These are phyloP conservation scores for Zymoseptoria crescenta DNA, from an alignment of 2,329 filamentous ascomycete genomes.

Conservation along the genomic window DNA sequence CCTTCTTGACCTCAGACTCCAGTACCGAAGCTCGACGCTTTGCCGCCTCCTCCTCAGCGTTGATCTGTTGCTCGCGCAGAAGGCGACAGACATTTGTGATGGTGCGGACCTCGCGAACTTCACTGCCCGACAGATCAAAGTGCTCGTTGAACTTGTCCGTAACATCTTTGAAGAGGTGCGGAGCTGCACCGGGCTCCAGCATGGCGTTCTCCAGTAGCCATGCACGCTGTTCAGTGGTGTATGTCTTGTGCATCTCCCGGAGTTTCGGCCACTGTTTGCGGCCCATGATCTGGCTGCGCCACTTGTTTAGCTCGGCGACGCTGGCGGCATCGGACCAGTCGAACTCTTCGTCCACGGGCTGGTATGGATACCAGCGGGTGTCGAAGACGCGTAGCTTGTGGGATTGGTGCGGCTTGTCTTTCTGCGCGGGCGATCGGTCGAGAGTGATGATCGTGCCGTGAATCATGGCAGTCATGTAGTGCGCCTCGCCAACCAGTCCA, in stretches of 20 bases:
- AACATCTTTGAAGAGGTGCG: not conserved
- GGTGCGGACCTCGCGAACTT: not conserved
- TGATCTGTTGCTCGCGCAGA: not conserved
- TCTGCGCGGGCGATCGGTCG: slow-evolving; percentile 8
- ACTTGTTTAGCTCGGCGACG: slow-evolving; percentile 57
- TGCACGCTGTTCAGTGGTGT: not conserved
- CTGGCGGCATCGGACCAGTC: slow-evolving; percentile 34
- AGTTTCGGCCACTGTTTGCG: slow-evolving; percentile 28
- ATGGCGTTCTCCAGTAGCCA: not conserved
- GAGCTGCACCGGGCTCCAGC: not conserved
- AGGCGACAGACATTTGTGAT: not conserved
- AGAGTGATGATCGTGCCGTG: slow-evolving; percentile 11
- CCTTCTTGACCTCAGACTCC: not conserved
- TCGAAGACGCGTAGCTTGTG: slow-evolving; percentile 74
- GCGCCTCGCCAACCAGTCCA: not conserved
- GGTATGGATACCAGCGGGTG: slow-evolving; percentile 66
- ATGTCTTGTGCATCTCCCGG: not conserved
- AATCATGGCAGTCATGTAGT: slow-evolving; percentile 17
- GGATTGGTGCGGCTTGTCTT: slow-evolving; percentile 37
- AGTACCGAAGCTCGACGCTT: not conserved
- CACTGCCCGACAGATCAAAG: not conserved
- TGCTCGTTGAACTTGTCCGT: not conserved
- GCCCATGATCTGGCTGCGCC: slow-evolving; percentile 22
- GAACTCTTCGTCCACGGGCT: slow-evolving; percentile 62
- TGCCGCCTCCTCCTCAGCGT: not conserved